phyloP scores from a whole-genome alignment of 305 asterid genomes.

The Solanum aculeatissimum region DNA sequence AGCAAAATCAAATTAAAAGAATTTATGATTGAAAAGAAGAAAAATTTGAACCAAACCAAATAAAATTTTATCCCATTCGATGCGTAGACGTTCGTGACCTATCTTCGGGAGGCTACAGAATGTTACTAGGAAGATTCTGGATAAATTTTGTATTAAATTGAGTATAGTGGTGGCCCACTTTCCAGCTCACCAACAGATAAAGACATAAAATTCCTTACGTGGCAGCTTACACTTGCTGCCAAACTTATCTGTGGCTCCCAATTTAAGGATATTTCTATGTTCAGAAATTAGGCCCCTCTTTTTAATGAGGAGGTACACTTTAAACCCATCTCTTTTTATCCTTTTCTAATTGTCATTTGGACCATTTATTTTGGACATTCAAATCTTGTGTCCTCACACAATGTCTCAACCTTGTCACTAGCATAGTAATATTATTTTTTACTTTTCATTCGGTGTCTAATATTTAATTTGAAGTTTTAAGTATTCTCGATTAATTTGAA shows the following conservation, averaged over 20 bases:
- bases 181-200: not conserved
- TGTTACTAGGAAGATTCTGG: no score
- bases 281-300: not conserved
- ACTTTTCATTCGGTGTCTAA: accelerated
- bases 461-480: accelerated
- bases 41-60: no score
- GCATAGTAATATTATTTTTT: not conserved
- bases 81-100: no score
- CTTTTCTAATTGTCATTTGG: not conserved
- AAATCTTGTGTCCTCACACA: not conserved
- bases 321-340: not conserved
- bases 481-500: not conserved
- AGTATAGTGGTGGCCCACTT: not conserved
- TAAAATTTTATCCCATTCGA: no score
- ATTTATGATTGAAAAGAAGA: no score
- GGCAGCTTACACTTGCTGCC: not conserved
- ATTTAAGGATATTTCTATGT: not conserved
- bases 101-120: no score
- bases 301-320: not conserved
- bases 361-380: not conserved
- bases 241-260: not conserved
- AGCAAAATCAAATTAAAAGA: no score
- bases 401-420: not conserved
- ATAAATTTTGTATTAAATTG: not conserved
- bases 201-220: not conserved